Conservation (phyloP, 345 rosid species). For the Gossypium arboreum region DNA sequence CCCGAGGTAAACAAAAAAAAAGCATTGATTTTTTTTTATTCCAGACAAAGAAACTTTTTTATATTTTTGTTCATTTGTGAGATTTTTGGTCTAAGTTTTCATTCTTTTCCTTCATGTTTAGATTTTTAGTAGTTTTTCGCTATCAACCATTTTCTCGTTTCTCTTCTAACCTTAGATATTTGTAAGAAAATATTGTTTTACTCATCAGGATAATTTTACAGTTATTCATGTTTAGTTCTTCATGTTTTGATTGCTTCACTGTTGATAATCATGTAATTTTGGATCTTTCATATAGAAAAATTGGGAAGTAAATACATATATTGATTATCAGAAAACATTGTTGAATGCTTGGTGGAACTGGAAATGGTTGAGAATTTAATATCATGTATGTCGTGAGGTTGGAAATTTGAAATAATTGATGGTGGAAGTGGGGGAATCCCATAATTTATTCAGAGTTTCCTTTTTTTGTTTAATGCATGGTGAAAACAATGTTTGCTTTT, state of each 20-base stretch:
- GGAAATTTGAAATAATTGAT: background rate
- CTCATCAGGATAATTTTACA: background rate
- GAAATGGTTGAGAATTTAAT: background rate
- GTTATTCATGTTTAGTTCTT: background rate
- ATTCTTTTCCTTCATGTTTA: background rate
- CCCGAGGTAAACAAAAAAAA: background rate
- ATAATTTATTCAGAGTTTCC: constrained; percentile 10
- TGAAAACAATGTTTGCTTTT: background rate
- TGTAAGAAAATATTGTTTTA: background rate
- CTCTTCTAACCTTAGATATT: background rate
- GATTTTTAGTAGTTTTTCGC: background rate
- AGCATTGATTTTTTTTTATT: background rate
- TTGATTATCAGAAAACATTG: background rate
- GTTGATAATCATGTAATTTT: background rate
- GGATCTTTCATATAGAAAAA: background rate
- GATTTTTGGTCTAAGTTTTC: constrained; percentile 23
- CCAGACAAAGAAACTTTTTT: background rate
- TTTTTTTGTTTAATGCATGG: constrained; percentile 17
- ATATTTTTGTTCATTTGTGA: constrained; percentile 10
- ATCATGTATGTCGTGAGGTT: background rate
- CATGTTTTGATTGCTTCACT: background rate
- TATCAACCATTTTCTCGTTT: background rate
- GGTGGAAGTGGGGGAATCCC: constrained; percentile 11
- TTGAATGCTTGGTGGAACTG: background rate
- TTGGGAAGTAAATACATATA: background rate